A percentile compares a stretch with the other conserved stretches of the same genome.
These are phyloP conservation scores for Lachnellula cervina DNA, from an alignment of 2,329 filamentous ascomycete genomes.

Conservation along the genomic window DNA sequence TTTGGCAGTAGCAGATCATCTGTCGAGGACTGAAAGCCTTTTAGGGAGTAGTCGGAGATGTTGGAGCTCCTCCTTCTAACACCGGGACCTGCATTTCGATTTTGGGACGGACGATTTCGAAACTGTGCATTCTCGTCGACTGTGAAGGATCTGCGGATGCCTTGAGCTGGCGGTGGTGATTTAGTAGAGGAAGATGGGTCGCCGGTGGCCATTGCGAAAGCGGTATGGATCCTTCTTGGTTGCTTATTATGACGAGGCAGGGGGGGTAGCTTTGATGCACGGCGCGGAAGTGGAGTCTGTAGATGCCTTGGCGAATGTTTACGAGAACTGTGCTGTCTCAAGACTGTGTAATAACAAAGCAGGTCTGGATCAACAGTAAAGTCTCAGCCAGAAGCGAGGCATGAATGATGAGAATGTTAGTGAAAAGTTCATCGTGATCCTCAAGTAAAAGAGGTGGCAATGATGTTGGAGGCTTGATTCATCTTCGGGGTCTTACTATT, in stretches of 20 bases:
- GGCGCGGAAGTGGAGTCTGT: neutral
- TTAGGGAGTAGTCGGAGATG: slow-evolving; percentile 70
- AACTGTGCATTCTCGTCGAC: slow-evolving; percentile 21
- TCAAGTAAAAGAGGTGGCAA: no score
- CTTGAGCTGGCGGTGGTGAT: slow-evolving; percentile 7
- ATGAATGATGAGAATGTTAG: no score
- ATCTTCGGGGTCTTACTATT: neutral
- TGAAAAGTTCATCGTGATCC: no score
- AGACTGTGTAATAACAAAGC: no score
- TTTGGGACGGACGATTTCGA: slow-evolving; percentile 18
- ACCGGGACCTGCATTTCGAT: slow-evolving; percentile 11
- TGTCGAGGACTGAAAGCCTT: slow-evolving; percentile 60
- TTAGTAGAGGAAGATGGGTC: slow-evolving; percentile 1
- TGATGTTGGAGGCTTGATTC: neutral
- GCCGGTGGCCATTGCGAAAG: neutral
- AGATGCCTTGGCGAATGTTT: no score
- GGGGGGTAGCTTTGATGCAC: neutral
- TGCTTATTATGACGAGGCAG: neutral
- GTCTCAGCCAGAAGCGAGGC: no score
- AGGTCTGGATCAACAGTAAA: no score
- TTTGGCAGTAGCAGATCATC: slow-evolving; percentile 63
- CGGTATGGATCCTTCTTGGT: neutral
- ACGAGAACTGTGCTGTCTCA: no score
- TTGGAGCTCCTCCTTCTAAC: slow-evolving; percentile 61
- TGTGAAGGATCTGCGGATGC: slow-evolving; percentile 10